Conservation (phyloP, 2,329 filamentous ascomycete species). For the Pseudogymnoascus sp. region DNA sequence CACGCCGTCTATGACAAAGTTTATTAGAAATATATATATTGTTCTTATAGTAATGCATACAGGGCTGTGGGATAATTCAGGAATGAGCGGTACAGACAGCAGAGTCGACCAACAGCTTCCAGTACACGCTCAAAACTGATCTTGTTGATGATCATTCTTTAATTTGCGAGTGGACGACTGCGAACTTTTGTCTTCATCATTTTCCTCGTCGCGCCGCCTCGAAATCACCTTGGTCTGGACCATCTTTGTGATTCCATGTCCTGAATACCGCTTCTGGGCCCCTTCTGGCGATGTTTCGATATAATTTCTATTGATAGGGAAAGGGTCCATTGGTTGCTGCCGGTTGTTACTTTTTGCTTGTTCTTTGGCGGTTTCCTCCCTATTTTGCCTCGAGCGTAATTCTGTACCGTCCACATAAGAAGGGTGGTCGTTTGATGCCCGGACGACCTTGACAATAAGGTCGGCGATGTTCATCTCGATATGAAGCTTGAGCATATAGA, state of each 20-base stretch:
- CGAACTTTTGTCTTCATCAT: not conserved
- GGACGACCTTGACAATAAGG: constrained; percentile 24
- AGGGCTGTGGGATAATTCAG: not conserved
- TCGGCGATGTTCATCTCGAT: constrained; percentile 35
- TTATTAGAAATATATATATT: not conserved
- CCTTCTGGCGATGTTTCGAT: not conserved
- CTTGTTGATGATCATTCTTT: not conserved
- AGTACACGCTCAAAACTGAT: not conserved
- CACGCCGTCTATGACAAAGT: not conserved
- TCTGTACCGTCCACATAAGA: not conserved
- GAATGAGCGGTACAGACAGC: not conserved
- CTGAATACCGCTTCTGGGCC: not conserved
- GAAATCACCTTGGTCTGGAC: not conserved
- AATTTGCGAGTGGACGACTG: not conserved
- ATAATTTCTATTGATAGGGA: not conserved
- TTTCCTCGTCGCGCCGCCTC: not conserved
- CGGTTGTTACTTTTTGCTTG: not conserved
- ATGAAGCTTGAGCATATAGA: constrained; percentile 35
- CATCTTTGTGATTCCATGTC: not conserved
- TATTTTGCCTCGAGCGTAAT: not conserved
- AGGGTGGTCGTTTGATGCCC: not conserved
- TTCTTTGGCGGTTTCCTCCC: not conserved
- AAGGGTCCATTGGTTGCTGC: not conserved
- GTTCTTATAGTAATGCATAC: not conserved
- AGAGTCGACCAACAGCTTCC: not conserved